phyloP scores from a whole-genome alignment of 768 basidiomycete species.

The Mrakia hoshinonis region DNA sequence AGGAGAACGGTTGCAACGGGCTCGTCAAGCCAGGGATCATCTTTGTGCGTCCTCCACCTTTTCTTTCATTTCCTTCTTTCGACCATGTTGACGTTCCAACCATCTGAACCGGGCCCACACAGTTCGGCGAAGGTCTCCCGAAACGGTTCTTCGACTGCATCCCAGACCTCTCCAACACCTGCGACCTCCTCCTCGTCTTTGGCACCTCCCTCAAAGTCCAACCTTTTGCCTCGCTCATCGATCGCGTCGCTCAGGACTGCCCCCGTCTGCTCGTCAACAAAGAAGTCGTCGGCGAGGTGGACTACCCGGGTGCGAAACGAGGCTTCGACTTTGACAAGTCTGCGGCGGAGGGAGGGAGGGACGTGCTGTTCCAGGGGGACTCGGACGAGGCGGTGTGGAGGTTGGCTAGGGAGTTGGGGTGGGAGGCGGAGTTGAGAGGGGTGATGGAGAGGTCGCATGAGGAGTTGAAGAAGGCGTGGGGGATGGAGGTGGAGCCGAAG shows the following conservation, averaged over 20 bases:
- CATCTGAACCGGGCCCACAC: no score
- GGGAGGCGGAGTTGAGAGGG: conserved; percentile 45
- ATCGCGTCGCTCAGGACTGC: conserved; percentile 50
- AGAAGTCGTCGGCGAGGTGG: conserved; percentile 65
- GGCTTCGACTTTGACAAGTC: conserved; percentile 51
- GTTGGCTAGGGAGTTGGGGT: conserved; percentile 57
- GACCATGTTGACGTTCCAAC: neutral
- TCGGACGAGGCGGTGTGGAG: conserved; percentile 10
- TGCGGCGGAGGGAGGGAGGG: conserved; percentile 39
- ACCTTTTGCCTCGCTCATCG: conserved; percentile 73
- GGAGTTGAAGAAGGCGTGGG: conserved; percentile 10
- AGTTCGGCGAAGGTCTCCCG: conserved; percentile 58
- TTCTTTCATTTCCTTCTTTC: conserved; percentile 35
- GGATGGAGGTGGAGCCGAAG: neutral
- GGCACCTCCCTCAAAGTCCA: conserved; percentile 79
- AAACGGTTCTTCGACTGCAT: conserved; percentile 55
- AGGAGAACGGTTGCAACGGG: neutral
- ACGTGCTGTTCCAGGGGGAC: conserved; percentile 30
- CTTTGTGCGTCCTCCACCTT: conserved; percentile 74
- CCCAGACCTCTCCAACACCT: conserved; percentile 34
- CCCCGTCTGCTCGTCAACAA: conserved; percentile 85
- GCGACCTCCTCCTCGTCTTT: conserved; percentile 80
- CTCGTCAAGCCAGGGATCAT: conserved; percentile 85
- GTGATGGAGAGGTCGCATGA: neutral
- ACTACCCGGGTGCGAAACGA: conserved; percentile 48